These are phyloP conservation scores for Pythium dissotocum DNA, from an alignment of 352 stramenopile species.

Conservation along the genomic window DNA sequence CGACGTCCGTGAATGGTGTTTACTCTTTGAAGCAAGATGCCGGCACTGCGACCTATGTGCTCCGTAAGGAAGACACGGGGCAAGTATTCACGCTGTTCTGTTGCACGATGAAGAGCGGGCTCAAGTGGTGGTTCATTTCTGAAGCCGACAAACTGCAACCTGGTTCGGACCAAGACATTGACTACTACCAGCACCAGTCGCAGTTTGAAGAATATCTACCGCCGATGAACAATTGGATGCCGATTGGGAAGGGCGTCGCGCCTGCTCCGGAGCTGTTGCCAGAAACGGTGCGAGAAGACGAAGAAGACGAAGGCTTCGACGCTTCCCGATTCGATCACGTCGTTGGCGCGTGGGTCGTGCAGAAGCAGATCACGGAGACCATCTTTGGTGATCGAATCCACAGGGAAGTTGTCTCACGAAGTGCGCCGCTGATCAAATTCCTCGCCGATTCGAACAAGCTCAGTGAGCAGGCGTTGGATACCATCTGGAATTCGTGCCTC, in stretches of 20 bases:
- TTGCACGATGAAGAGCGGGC: slow-evolving; percentile 97
- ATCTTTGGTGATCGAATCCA: slow-evolving; percentile 91
- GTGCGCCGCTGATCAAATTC: slow-evolving; percentile 81
- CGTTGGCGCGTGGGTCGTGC: slow-evolving; percentile 67
- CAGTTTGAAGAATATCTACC: slow-evolving; percentile 93
- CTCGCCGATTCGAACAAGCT: slow-evolving; percentile 81
- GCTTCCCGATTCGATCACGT: slow-evolving; percentile 66
- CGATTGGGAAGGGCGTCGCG: slow-evolving; percentile 68
- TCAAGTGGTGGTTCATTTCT: slow-evolving; percentile 99
- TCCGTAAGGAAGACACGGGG: slow-evolving; percentile 64
- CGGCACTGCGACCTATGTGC: slow-evolving; percentile 73
- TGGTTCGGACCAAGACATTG: slow-evolving; percentile 97
- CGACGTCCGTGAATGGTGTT: slow-evolving; percentile 90
- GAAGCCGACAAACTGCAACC: slow-evolving; percentile 96
- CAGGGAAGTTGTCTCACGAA: slow-evolving; percentile 84
- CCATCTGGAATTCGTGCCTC: slow-evolving; percentile 80
- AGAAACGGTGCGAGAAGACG: slow-evolving; percentile 59
- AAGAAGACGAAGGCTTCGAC: slow-evolving; percentile 40
- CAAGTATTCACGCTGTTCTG: slow-evolving; percentile 95
- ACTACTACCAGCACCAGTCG: slow-evolving; percentile 99
- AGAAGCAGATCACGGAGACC: slow-evolving; percentile 79
- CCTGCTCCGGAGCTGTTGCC: slow-evolving; percentile 72
- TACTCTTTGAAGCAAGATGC: slow-evolving; percentile 87
- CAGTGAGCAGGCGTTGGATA: slow-evolving; percentile 57
- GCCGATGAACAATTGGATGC: slow-evolving; percentile 88